Evolutionary conservation across 164 flowering plant species (phyloP).

Genomic region (Hamamelis virginiana): DNA sequence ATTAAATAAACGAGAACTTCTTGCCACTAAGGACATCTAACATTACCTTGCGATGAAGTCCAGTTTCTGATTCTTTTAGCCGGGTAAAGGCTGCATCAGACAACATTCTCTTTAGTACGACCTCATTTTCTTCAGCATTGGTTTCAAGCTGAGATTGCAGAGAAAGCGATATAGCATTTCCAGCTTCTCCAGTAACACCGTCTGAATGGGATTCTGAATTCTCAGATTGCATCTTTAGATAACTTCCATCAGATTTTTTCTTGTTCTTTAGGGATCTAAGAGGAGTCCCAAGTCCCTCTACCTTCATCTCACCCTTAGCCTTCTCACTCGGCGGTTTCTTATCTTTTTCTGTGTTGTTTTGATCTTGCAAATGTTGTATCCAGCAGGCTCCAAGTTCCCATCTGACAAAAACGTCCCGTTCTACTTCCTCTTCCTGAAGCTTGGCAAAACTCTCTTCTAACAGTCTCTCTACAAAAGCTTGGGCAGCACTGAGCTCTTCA

Average conservation of each 20-base stretch:
- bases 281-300: constrained; percentile 92
- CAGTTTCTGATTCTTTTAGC: constrained; percentile 85
- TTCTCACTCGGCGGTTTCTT: constrained; percentile 71
- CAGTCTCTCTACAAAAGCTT: constrained; percentile 61
- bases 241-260: constrained; percentile 54
- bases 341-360: constrained; percentile 81
- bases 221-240: constrained; percentile 28
- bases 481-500: constrained; percentile 53
- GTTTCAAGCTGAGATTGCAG: constrained; percentile 38
- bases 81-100: constrained; percentile 78
- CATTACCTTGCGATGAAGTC: constrained; percentile 84
- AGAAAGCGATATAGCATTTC: constrained; percentile 32
- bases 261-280: constrained; percentile 72
- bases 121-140: constrained; percentile 52
- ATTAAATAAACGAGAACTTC: neutral
- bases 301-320: constrained; percentile 74
- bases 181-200: constrained; percentile 35
- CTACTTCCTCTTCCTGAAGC: constrained; percentile 62
- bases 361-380: constrained; percentile 98
- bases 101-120: constrained; percentile 49
- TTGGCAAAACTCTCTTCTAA: constrained; percentile 73
- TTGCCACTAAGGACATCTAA: constrained; percentile 3
- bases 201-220: constrained; percentile 31
- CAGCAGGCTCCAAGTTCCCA: constrained; percentile 99
- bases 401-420: constrained; percentile 55